Evolutionary conservation across 2,329 filamentous ascomycete species (phyloP).

Genomic region (Fonsecaea pugnacius): DNA sequence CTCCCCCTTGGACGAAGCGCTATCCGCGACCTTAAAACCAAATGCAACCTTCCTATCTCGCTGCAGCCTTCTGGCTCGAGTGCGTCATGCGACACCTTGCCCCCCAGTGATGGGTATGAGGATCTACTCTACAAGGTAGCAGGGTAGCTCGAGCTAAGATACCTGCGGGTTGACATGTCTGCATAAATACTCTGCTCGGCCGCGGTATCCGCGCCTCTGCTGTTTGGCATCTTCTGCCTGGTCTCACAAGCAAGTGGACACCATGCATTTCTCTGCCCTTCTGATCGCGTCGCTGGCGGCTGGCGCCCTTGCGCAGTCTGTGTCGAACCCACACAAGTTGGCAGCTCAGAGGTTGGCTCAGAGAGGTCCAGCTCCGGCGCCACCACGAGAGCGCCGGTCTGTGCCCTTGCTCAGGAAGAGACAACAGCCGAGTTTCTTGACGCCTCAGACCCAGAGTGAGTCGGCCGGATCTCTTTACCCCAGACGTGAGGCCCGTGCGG

Average conservation of each 20-base stretch:
- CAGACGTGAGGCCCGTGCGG: not conserved
- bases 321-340: conserved; percentile 29
- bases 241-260: not conserved
- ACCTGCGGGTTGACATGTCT: not conserved
- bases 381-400: conserved; percentile 3
- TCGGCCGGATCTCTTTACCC: not conserved
- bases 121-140: conserved; percentile 10
- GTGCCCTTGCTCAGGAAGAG: conserved; percentile 19
- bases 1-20: not conserved
- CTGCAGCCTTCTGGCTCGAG: not conserved
- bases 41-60: conserved; percentile 34
- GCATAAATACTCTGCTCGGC: conserved; percentile 16
- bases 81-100: conserved; percentile 23
- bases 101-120: not conserved
- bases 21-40: not conserved
- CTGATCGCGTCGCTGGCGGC: conserved; percentile 26
- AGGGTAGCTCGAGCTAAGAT: conserved; percentile 6
- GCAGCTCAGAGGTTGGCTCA: conserved; percentile 23
- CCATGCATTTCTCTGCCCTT: conserved; percentile 22
- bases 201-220: not conserved
- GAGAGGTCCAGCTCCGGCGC: conserved; percentile 11
- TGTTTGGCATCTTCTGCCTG: not conserved
- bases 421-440: conserved; percentile 29
- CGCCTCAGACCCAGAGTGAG: conserved; percentile 31
- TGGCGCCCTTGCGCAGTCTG: conserved; percentile 22